A percentile compares a stretch with the other conserved stretches of the same genome.
Evolutionary conservation across 768 basidiomycete species (phyloP).

Genomic region (Antrodiella citrinella): DNA sequence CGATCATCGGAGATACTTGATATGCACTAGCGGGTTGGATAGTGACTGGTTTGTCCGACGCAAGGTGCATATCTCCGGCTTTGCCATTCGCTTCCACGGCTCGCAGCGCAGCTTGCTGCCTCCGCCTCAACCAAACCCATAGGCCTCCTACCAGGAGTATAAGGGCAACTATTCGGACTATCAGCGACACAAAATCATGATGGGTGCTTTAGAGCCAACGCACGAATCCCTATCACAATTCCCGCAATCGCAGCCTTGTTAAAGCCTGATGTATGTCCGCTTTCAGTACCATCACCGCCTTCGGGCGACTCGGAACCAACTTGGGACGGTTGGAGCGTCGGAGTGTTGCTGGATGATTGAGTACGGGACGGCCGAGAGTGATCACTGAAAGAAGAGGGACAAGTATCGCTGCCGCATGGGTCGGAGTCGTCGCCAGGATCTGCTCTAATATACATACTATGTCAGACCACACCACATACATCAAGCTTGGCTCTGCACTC

Average conservation of each 20-base stretch:
- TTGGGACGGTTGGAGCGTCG: background rate
- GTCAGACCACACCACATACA: background rate
- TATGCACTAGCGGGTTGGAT: background rate
- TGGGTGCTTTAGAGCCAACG: too few species aligned
- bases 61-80: background rate
- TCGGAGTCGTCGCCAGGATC: background rate
- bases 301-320: background rate
- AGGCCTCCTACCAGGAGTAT: too few species aligned
- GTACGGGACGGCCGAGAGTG: background rate
- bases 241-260: slow-evolving; percentile 17
- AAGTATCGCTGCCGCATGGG: background rate
- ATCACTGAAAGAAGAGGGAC: background rate
- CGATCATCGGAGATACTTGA: too few species aligned
- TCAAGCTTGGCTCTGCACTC: too few species aligned
- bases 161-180: too few species aligned
- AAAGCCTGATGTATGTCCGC: background rate
- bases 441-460: background rate
- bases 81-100: too few species aligned
- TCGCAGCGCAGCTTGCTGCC: too few species aligned
- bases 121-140: too few species aligned
- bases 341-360: background rate
- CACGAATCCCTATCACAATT: slow-evolving; percentile 20
- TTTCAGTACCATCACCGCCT: background rate
- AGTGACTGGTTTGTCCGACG: background rate
- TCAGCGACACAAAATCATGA: too few species aligned